phyloP scores from a whole-genome alignment of 352 stramenopile genomes.

The Pythium insidiosum region DNA sequence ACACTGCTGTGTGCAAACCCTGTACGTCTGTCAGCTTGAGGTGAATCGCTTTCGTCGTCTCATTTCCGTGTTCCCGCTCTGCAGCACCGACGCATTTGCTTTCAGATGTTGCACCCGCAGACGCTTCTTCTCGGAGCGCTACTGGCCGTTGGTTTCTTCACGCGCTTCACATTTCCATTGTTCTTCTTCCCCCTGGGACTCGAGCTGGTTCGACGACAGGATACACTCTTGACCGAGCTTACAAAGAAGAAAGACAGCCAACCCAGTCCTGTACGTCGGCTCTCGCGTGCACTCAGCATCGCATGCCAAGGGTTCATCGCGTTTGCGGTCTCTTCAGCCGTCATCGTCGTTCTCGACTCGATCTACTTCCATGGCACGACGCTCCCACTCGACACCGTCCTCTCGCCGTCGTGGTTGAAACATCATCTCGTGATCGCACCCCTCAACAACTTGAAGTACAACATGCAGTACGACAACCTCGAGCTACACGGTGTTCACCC shows the following conservation, averaged over 20 bases:
- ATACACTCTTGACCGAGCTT: slow-evolving; percentile 19
- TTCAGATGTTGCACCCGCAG: slow-evolving; percentile 29
- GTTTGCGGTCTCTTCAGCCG: slow-evolving; percentile 24
- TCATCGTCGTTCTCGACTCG: slow-evolving; percentile 45
- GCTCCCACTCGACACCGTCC: slow-evolving; percentile 13
- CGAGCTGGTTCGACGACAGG: slow-evolving; percentile 50
- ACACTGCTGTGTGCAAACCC: slow-evolving; percentile 39
- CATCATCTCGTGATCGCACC: slow-evolving; percentile 59
- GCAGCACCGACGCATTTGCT: slow-evolving; percentile 31
- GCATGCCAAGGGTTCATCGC: slow-evolving; percentile 34
- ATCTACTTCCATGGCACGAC: slow-evolving; percentile 35
- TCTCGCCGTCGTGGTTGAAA: too few relatives aligned
- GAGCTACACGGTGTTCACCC: slow-evolving; percentile 88
- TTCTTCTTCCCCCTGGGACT: slow-evolving; percentile 76
- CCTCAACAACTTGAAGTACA: slow-evolving; percentile 90
- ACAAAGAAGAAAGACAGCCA: slow-evolving; percentile 19
- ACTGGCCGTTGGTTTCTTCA: slow-evolving; percentile 69
- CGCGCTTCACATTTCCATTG: slow-evolving; percentile 71
- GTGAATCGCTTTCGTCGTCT: too few relatives aligned
- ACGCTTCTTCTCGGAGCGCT: slow-evolving; percentile 52
- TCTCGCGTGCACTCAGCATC: slow-evolving; percentile 18
- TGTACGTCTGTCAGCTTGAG: too few relatives aligned
- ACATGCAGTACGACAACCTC: slow-evolving; percentile 86
- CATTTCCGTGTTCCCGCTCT: neutral
- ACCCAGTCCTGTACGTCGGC: slow-evolving; percentile 3